A percentile compares a stretch with the other conserved stretches of the same genome.
phyloP scores from a whole-genome alignment of 352 stramenopile genomes.

The Phytopythium cucurbitacearum region DNA sequence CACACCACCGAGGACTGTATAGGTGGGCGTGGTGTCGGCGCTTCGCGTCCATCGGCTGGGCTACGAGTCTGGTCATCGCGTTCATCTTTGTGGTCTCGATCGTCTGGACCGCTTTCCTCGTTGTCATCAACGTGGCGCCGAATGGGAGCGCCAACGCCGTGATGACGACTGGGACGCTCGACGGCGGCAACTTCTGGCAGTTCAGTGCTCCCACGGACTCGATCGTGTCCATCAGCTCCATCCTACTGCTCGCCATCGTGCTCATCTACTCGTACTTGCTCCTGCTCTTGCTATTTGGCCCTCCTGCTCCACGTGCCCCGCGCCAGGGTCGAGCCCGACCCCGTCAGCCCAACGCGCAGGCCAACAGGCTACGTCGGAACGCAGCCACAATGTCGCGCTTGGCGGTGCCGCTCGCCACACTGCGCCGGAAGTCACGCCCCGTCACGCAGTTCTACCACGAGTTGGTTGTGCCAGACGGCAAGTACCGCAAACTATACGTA shows the following conservation, averaged over 20 bases:
- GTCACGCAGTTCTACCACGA: slow-evolving; percentile 6
- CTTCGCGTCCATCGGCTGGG: slow-evolving; percentile 13
- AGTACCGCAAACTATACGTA: slow-evolving; percentile 26
- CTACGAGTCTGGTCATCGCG: slow-evolving; percentile 9
- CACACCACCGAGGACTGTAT: too few species aligned
- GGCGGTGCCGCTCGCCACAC: background rate
- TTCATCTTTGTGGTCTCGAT: slow-evolving; percentile 18
- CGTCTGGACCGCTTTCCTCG: slow-evolving; percentile 25
- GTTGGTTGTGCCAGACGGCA: slow-evolving; percentile 12
- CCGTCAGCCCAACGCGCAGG: background rate
- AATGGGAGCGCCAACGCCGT: slow-evolving; percentile 28
- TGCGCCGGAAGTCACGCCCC: background rate
- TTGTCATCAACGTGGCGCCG: slow-evolving; percentile 26
- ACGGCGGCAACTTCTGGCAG: slow-evolving; percentile 28
- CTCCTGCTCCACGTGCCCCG: background rate
- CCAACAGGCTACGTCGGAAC: background rate
- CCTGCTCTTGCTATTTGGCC: background rate
- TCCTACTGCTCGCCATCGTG: background rate
- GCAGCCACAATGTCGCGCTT: background rate
- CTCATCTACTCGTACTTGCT: background rate
- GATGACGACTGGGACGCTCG: slow-evolving; percentile 26
- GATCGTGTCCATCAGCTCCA: slow-evolving; percentile 5
- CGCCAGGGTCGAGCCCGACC: background rate
- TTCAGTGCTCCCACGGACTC: slow-evolving; percentile 4
- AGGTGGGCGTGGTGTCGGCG: background rate